Evolutionary conservation across 805 yeast species (phyloP), one percentile per base, ranked within the genome.

Genomic region (Lachancea thermotolerans): DNA sequence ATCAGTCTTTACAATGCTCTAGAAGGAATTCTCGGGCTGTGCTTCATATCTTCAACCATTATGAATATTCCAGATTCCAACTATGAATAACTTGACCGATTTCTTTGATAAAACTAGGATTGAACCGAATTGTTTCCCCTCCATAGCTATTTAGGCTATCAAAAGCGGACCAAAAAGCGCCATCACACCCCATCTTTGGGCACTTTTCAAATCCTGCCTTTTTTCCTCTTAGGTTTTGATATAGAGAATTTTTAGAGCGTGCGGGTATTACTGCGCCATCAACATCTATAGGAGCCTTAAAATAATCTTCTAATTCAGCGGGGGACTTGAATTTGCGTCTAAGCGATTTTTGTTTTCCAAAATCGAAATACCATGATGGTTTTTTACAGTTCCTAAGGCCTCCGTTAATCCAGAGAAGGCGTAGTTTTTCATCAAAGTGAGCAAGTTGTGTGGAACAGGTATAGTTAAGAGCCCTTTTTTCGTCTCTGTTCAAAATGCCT

Each of bases 331-430:
- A 49, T 15, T 8, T 37, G 10, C 39, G 14, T 11, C 36, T n/a
- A 2, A 50, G 32, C n/a, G 34, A 29, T 18, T 41, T 29, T 15
- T 36, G 39, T 6, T 34, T 37, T 21, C 18, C n/a, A 29, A 30
- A 45, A 35, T 48, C 52, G 11, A 34, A 29, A 17, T 39, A 37
- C 52, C 50, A 48, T 2, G 52, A 43, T 17, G 25, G 16, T 12
- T 46, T 41, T 25, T 44, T 65, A 48, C 69, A 65, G 17, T 39
- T 50, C 21, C 39, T 39, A 16, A 60, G 51, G 10, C 65, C 67
- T 8, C 66, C 66, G 42, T 65, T 65, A 4, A 55, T 37, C 69
- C 69, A 65, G 9, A 64, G 49, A 6, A 65, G 48, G 8, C 45
- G 30, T 4, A 43, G 44, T 12, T 56, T 49, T 1, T 39, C 36